Conservation (phyloP, 169 alveolate genomes). For the Cryptosporidium parvum region DNA sequence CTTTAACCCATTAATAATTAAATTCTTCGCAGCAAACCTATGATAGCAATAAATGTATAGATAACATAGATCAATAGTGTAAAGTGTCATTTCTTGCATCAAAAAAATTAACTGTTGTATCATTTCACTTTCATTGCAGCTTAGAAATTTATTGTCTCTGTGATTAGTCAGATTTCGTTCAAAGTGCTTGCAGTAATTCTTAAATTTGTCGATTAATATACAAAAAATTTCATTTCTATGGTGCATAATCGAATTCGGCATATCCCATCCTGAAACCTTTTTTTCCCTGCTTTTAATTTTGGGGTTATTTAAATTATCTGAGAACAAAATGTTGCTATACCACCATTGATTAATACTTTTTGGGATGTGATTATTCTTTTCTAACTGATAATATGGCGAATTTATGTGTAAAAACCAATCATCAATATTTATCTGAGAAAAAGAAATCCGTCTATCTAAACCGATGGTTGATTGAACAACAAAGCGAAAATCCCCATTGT, state of each 20-base stretch:
- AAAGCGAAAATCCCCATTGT: conserved; percentile 19
- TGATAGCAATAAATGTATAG: conserved; percentile 46
- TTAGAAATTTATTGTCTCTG: neutral
- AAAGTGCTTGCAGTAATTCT: neutral
- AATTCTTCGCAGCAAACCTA: conserved; percentile 20
- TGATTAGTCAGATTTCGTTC: neutral
- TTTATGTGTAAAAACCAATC: conserved; percentile 23
- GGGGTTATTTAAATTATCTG: conserved; percentile 41
- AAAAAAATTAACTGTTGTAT: conserved; percentile 33
- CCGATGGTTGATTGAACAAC: conserved; percentile 39
- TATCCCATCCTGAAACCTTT: conserved; percentile 10
- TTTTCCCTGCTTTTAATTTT: conserved; percentile 1
- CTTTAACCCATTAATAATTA: conserved; percentile 11
- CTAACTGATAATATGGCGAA: neutral
- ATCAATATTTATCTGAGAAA: conserved; percentile 21
- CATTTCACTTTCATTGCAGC: neutral
- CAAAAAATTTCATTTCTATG: conserved; percentile 57
- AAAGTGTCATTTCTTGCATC: conserved; percentile 64
- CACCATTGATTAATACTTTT: conserved; percentile 63
- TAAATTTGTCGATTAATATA: conserved; percentile 9
- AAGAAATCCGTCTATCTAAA: conserved; percentile 6
- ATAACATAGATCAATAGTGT: conserved; percentile 29
- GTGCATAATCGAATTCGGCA: neutral
- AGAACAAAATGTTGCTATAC: conserved; percentile 45
- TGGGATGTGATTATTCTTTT: conserved; percentile 11